phyloP scores from a whole-genome alignment of 2,329 filamentous ascomycete species.

The Aspergillus fijiensis region DNA sequence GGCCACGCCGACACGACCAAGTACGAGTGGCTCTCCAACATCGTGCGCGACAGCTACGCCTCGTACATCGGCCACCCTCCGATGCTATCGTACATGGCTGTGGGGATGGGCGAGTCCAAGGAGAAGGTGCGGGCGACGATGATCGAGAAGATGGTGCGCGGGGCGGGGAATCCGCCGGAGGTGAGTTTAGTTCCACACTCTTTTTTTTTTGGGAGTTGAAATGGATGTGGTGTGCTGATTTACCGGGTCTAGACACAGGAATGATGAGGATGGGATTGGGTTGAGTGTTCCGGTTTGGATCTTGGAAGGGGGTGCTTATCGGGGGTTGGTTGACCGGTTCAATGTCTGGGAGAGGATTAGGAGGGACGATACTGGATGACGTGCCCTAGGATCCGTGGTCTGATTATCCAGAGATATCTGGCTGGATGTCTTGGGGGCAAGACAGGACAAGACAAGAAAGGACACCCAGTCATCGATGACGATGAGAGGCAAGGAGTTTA shows the following conservation, averaged over 20 bases:
- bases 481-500: no score
- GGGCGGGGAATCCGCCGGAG: conserved; percentile 65
- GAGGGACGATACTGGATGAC: no score
- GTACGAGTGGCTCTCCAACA: conserved; percentile 96
- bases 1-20: conserved; percentile 95
- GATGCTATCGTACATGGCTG: conserved; percentile 81
- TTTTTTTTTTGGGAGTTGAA: no score
- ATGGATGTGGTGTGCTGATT: background rate
- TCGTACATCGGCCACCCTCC: conserved; percentile 88
- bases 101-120: conserved; percentile 81
- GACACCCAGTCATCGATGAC: no score
- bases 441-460: no score
- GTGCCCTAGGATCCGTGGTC: no score
- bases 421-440: no score
- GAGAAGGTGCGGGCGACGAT: conserved; percentile 77
- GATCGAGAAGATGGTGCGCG: conserved; percentile 71
- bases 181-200: conserved; percentile 34
- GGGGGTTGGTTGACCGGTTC: background rate
- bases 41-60: conserved; percentile 87
- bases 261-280: background rate
- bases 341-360: no score
- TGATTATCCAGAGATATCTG: no score
- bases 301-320: background rate
- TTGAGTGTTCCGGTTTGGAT: background rate
- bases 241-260: conserved; percentile 12